Base-by-base conservation (phyloP, 495 filamentous ascomycete genomes). In the Cairneyella variabilis region DNA sequence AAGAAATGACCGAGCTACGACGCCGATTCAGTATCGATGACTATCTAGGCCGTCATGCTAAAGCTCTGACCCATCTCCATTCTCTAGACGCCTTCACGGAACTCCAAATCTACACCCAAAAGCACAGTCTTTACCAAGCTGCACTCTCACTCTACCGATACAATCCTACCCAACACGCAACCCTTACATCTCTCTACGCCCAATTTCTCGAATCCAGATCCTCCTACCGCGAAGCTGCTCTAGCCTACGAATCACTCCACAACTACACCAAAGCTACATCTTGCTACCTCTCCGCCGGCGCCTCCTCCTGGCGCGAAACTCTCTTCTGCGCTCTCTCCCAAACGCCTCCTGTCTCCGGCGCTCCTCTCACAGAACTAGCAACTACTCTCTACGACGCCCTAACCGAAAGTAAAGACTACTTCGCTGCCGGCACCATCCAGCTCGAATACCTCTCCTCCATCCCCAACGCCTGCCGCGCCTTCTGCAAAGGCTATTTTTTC, bases 11-110 rank as follows among this genome's bases (percentile, higher is more conserved):
- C 0, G 71, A 78, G 18, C 67, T 84, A 16, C 81, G 89, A 17
- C 81, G 86, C 26, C 78, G 83, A 37, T 97, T 88, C 58, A 81
- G 83, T 36, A 96, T 98, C 45, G 93, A 97, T 66, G 84, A 97
- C 65, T 80, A 92, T 56, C 82, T 98, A 3, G 77, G 77, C 5
- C 83, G 89, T 11, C 79, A 79, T 51, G 62, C 69, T 16, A 97
- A 95, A 72, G 93, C 93, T 7, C 70, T 97, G 16, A 66, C 64
- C 1, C 84, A 92, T 66, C 79, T 98, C 6, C 78, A 89, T 56
- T 53, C 66, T 26, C 34, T 60, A 8, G 66, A 70, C 37, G 70
- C 74, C 41, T 89, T 93, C 57, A 79, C 87, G n/a, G 89, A 96
- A 55, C 72, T 90, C 20, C 76, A 82, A 51, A 65, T 67, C 8